Base-by-base conservation (phyloP, 1,139 yeast species). In the Eremothecium gossypii region DNA sequence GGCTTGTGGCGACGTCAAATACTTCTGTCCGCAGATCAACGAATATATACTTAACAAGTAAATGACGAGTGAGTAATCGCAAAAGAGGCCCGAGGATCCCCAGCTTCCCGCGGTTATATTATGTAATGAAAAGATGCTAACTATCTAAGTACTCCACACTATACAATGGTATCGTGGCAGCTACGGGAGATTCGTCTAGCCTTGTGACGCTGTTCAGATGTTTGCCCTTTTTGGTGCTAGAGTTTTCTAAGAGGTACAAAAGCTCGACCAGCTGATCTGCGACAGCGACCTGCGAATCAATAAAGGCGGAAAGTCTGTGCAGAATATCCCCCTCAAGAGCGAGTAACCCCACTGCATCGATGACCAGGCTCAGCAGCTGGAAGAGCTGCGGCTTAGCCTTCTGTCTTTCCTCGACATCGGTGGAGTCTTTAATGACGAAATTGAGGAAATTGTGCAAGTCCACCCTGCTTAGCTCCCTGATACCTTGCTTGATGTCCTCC, bases 311-410 rank as follows among this genome's bases (percentile, higher is more conserved):
- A 30, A 61, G 45, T 29, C 47, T 53, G 11, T 50, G 48, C 26
- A 61, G 42, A 4, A 54, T 40, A 8, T 45, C 47, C 17, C 49
- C 52, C 34, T 60, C 62, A 10, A 61, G 42, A 9, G 61, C 55
- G 40, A 61, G 58, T 27, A 61, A 48, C 7, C 65, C 66, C 28
- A 60, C 55, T 2, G 66, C 56, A 39, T 61, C 66, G 23, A 61
- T 47, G 5, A 61, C 56, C 12, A 61, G 43, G 13, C 58, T 55
- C 30, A 61, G 41, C 14, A 61, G 48, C 36, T 57, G 60, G 43
- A 61, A 59, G 32, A 61, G 44, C 43, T 56, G 60, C 17, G 58
- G 54, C 20, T 48, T 49, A 46, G 47, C 47, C 39, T 49, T 42
- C 33, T 45, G 45, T 33, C 46, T 43, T 20, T 52, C 54, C 13